phyloP scores from a whole-genome alignment of 2,329 filamentous ascomycete species.

The Bipolaris zeicola region DNA sequence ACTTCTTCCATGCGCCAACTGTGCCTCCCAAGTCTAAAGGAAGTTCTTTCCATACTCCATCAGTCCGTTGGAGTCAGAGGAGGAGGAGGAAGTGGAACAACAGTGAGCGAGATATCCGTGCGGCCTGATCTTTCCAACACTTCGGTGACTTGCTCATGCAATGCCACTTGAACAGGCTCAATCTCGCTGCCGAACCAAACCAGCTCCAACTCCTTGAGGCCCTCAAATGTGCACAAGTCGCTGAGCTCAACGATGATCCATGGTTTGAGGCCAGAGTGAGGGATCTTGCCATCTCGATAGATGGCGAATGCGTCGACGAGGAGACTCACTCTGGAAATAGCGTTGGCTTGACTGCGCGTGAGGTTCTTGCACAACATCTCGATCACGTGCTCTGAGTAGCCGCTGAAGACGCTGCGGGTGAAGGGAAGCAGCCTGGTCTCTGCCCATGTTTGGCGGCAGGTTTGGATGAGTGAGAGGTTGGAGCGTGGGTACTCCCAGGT shows the following conservation, averaged over 20 bases:
- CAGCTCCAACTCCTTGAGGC: background rate
- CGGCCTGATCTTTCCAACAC: constrained; percentile 1
- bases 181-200: constrained; percentile 6
- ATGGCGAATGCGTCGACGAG: constrained; percentile 5
- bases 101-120: background rate
- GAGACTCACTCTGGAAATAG: constrained; percentile 1
- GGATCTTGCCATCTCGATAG: constrained; percentile 5
- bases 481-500: constrained; percentile 4
- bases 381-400: constrained; percentile 5
- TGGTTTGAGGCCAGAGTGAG: background rate
- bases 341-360: background rate
- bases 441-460: constrained; percentile 15
- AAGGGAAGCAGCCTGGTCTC: constrained; percentile 8
- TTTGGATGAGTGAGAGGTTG: background rate
- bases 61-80: too few relatives aligned
- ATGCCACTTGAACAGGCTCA: background rate
- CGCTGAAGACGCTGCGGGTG: background rate
- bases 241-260: constrained; percentile 4
- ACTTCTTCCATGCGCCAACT: too few relatives aligned
- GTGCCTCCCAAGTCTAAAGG: too few relatives aligned
- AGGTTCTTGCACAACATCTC: constrained; percentile 2
- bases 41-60: too few relatives aligned
- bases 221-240: background rate
- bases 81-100: background rate
- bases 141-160: background rate